phyloP scores from a whole-genome alignment of 1,284 basidiomycete genomes.

The Cutaneotrichosporon mucoides region DNA sequence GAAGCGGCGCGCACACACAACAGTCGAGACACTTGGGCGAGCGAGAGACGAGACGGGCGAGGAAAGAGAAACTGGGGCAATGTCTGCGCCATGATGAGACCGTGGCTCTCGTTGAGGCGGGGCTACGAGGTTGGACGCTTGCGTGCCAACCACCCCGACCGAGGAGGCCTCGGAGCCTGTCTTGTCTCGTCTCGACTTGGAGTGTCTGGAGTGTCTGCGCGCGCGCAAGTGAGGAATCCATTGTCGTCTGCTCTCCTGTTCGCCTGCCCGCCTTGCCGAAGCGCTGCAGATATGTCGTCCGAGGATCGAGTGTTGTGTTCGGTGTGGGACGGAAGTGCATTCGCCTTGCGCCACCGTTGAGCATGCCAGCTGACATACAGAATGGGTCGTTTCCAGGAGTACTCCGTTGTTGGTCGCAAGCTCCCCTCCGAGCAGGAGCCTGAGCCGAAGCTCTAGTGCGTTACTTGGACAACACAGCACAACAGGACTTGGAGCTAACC shows the following conservation, averaged over 20 bases:
- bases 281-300: background rate
- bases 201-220: background rate
- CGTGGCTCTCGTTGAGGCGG: conserved; percentile 18
- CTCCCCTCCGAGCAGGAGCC: conserved; percentile 90
- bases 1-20: background rate
- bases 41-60: conserved; percentile 19
- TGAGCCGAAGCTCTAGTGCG: conserved; percentile 65
- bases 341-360: background rate
- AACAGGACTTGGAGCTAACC: background rate
- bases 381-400: conserved; percentile 65
- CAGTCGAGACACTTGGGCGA: background rate
- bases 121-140: conserved; percentile 4
- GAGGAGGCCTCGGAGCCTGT: conserved; percentile 33
- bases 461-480: background rate
- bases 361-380: conserved; percentile 16
- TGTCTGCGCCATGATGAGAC: conserved; percentile 34
- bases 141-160: conserved; percentile 12
- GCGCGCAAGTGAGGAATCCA: background rate
- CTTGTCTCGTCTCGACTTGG: background rate
- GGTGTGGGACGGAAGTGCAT: background rate
- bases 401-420: conserved; percentile 96
- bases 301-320: background rate
- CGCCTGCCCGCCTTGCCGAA: background rate
- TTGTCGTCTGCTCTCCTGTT: background rate
- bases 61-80: conserved; percentile 46